A percentile compares a stretch with the other conserved stretches of the same genome.
phyloP scores from a whole-genome alignment of 805 yeast genomes.

The Sugiyamaella smithiae region DNA sequence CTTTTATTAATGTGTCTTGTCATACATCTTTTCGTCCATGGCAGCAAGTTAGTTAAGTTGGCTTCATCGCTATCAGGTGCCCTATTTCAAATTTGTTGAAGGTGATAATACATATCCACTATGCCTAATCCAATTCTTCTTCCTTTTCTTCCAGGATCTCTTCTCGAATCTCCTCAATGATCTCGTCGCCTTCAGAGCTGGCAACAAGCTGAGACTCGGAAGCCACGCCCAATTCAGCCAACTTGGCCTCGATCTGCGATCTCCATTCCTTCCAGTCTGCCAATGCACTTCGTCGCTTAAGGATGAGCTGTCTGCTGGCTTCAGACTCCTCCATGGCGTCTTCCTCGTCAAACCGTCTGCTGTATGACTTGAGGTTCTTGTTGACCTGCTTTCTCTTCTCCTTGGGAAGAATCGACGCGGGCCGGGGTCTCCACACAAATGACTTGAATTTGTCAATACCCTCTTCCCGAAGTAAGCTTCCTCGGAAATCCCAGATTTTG shows the following conservation, averaged over 20 bases:
- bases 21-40: too few species aligned
- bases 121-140: constrained; percentile 35
- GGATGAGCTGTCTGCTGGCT: constrained; percentile 84
- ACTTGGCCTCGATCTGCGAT: constrained; percentile 45
- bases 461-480: constrained; percentile 72
- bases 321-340: constrained; percentile 96
- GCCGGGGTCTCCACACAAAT: constrained; percentile 97
- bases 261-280: constrained; percentile 88
- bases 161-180: constrained; percentile 72
- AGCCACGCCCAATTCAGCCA: constrained; percentile 45
- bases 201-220: constrained; percentile 41
- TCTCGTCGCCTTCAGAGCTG: constrained; percentile 51
- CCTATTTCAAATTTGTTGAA: too few species aligned
- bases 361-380: constrained; percentile 83
- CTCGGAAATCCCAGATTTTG: constrained; percentile 81
- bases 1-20: too few species aligned
- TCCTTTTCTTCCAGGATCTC: constrained; percentile 50
- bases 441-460: constrained; percentile 78
- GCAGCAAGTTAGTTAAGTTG: too few species aligned
- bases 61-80: too few species aligned
- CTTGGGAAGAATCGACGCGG: constrained; percentile 67
- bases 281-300: constrained; percentile 74
- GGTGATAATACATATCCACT: too few species aligned
- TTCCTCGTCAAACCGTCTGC: constrained; percentile 88
- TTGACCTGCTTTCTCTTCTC: constrained; percentile 85